Base-by-base conservation (phyloP, 2,329 filamentous ascomycete genomes). In the Xylaria sp. region DNA sequence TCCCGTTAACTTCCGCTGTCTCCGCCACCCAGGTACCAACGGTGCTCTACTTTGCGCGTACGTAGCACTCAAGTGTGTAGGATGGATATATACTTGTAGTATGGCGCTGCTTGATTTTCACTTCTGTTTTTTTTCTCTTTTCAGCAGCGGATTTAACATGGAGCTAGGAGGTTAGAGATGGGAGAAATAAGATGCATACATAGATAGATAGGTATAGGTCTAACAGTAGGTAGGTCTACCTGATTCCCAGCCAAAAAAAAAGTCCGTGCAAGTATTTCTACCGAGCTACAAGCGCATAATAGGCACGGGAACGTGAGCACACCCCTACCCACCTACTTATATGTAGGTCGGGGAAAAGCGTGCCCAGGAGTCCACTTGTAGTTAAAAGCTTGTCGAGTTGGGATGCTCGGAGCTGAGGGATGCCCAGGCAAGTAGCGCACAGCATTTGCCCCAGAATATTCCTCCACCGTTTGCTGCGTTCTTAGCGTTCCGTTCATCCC, bases 391-490 rank as follows among this genome's bases (percentile, higher is more conserved):
- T 8, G 48, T 52, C 48, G 25, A 32, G 25, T 52, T 52, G 48
- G 48, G 48, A n/a, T 25, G 4, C 48, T n/a, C 48, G 52, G 52
- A 55, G 52, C 52, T 55, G 52, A 55, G 30, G 30, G 18, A 53
- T 10, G 48, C 32, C 46, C 7, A 28, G 43, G 43, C 20, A n/a
- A n/a, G n/a, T n/a, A n/a, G n/a, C n/a, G n/a, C n/a, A 25, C 43
- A 46, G 43, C 43, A 46, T 18, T 52, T 52, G 48, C 48, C 46
- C 48, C 48, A 52, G 48, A 28, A 32, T 52, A 32, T 52, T 52
- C 48, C 48, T 32, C 48, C 25, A 52, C 25, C 48, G 28, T 52
- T 18, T 3, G 18, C 9, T 46, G 45, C 28, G 48, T 30, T 52
- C 48, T 32, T 52, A 55, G 52, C 30, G 10, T 36, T 10, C 9